Evolutionary conservation across 768 basidiomycete species (phyloP), one percentile per base, ranked within the genome.

Genomic region (Glaciozyma martinii): DNA sequence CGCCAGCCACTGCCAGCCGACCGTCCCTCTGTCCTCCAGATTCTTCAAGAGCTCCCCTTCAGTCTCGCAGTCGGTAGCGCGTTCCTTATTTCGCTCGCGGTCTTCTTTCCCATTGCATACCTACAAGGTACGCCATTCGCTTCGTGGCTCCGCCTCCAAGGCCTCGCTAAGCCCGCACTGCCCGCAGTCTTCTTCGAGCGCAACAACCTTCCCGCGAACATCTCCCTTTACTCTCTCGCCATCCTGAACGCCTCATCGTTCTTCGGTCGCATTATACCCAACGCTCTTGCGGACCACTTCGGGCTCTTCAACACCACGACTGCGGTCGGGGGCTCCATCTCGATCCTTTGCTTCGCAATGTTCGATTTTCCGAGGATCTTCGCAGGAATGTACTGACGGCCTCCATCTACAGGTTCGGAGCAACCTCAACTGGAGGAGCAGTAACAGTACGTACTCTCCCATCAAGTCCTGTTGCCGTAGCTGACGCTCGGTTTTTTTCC

Each of bases 191-290:
- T 52, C 50, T 52, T 25, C 50, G 50, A 29, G 50, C 30, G 30
- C 21, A 40, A 72, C 33, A 53, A 56, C 29, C 68, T 72, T 37
- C n/a, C 40, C 18, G 23, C 47, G 15, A 59, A 67, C 33, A 67
- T 69, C 21, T 62, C 63, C 3, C 55, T 59, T 16, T 58, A 44
- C 40, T 61, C 84, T 80, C 71, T 85, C 44, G 78, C 81, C 1
- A 78, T 89, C 60, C 82, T 84, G 6, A 90, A 90, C 70, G 85
- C 81, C 0, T 78, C 81, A 37, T 86, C 85, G 1, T 77, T 83
- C 5, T 76, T 86, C 29, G 87, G 86, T 8, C 82, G 88, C 16
- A 77, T 84, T 54, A 56, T 75, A 2, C 79, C 80, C 0, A 86
- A 86, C 16, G 58, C 50, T 13, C 25, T 52, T 15, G 50, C 50